Percentiles rank a stretch among this genome's conserved stretches.
phyloP scores from a whole-genome alignment of 1,139 yeast genomes.

The Candida sp. region DNA sequence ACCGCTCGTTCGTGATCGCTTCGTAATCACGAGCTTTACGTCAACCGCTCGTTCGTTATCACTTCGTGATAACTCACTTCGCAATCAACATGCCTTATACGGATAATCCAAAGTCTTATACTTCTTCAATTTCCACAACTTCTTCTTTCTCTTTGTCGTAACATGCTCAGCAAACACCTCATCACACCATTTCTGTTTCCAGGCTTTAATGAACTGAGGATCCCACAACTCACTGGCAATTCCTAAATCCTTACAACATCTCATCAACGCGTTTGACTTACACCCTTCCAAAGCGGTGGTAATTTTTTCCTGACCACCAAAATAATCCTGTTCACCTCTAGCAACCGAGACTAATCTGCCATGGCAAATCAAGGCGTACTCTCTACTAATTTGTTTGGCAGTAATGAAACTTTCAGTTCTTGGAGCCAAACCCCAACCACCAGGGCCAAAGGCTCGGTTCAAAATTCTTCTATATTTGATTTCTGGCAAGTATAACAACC shows the following conservation, averaged over 20 bases:
- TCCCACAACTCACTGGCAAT: constrained; percentile 98
- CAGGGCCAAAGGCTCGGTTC: constrained; percentile 94
- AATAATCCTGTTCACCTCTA: constrained; percentile 94
- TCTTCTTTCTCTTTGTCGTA: constrained; percentile 78
- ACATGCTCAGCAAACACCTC: constrained; percentile 87
- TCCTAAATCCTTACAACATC: constrained; percentile 96
- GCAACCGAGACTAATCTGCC: constrained; percentile 91
- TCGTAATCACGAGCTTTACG: too few species aligned
- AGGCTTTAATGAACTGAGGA: constrained; percentile 79
- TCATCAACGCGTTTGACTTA: constrained; percentile 93
- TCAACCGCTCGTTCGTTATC: too few species aligned
- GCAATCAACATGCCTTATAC: constrained; percentile 46
- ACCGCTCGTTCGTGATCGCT: too few species aligned
- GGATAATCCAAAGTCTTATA: constrained; percentile 81
- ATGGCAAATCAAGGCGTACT: constrained; percentile 81
- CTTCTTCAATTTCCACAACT: constrained; percentile 82
- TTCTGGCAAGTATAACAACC: constrained; percentile 86
- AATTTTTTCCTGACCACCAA: constrained; percentile 74
- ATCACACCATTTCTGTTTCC: constrained; percentile 74
- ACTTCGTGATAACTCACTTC: too few species aligned
- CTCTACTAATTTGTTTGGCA: constrained; percentile 64
- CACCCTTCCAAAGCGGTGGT: constrained; percentile 99
- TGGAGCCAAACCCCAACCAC: constrained; percentile 99
- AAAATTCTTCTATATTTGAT: constrained; percentile 88
- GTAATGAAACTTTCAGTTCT: constrained; percentile 82